Percentiles rank a stretch among this genome's conserved stretches.
phyloP scores from a whole-genome alignment of 805 yeast genomes.

The Metahyphopichia silvanorum region DNA sequence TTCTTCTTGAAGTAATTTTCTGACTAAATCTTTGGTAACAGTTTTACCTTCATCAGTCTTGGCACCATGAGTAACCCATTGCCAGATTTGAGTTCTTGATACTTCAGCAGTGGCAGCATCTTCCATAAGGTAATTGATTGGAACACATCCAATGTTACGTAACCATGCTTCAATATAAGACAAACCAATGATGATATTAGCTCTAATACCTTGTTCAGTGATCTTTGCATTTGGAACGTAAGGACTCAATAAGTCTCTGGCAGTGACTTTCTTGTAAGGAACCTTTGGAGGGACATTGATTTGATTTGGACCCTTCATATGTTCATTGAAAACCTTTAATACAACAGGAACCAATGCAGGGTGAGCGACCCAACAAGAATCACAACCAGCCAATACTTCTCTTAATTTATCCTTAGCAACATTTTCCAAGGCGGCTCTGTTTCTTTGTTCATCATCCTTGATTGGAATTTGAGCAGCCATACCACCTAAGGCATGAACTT shows the following conservation, averaged over 20 bases:
- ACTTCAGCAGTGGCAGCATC: slow-evolving; percentile 92
- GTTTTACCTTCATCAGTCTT: slow-evolving; percentile 53
- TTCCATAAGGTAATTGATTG: slow-evolving; percentile 82
- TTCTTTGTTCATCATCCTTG: slow-evolving; percentile 62
- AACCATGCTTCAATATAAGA: slow-evolving; percentile 86
- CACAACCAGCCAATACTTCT: slow-evolving; percentile 77
- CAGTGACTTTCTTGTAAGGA: slow-evolving; percentile 54
- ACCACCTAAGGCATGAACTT: slow-evolving; percentile 87
- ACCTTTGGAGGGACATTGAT: slow-evolving; percentile 49
- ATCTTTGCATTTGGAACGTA: slow-evolving; percentile 58
- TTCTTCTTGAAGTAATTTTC: slow-evolving; percentile 57
- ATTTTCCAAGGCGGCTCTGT: slow-evolving; percentile 65
- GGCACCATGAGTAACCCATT: slow-evolving; percentile 77
- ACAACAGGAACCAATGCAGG: slow-evolving; percentile 79
- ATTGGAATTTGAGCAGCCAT: slow-evolving; percentile 89
- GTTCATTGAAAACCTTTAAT: slow-evolving; percentile 64
- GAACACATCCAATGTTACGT: slow-evolving; percentile 80
- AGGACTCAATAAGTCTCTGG: slow-evolving; percentile 61
- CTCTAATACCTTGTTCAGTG: slow-evolving; percentile 67
- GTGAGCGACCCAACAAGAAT: slow-evolving; percentile 88
- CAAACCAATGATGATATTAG: slow-evolving; percentile 72
- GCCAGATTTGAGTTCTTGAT: slow-evolving; percentile 76
- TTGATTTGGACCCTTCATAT: slow-evolving; percentile 84
- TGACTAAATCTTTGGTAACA: slow-evolving; percentile 59
- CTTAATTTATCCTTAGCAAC: slow-evolving; percentile 74